These are phyloP conservation scores for Pichia sp. DNA, from an alignment of 1,139 yeast species.

Conservation along the genomic window DNA sequence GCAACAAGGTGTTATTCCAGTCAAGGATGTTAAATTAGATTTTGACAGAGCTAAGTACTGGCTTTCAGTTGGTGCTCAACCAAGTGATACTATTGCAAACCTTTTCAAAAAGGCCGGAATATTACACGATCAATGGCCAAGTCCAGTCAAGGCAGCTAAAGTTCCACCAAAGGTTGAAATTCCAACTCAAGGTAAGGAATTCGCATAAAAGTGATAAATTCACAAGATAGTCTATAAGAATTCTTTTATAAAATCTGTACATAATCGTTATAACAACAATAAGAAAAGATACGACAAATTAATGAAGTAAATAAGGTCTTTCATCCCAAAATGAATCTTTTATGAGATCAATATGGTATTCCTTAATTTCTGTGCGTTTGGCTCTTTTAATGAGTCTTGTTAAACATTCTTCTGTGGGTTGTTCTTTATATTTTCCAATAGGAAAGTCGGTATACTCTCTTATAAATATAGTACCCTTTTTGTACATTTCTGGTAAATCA, in stretches of 20 bases:
- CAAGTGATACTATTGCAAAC: conserved; percentile 77
- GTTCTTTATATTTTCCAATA: conserved; percentile 13
- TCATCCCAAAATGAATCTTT: conserved; percentile 56
- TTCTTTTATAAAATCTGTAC: conserved; percentile 11
- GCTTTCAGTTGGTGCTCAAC: conserved; percentile 99
- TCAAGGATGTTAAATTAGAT: conserved; percentile 79
- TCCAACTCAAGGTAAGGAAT: conserved; percentile 24
- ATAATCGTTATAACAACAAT: conserved; percentile 1
- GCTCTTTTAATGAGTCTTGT: conserved; percentile 49
- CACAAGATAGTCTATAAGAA: neutral
- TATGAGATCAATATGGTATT: conserved; percentile 57
- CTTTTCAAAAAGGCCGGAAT: conserved; percentile 78
- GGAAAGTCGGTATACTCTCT: conserved; percentile 41
- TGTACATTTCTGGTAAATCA: conserved; percentile 82
- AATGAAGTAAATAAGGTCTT: conserved; percentile 35
- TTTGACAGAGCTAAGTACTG: conserved; percentile 94
- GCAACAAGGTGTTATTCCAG: conserved; percentile 53
- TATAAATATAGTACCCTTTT: conserved; percentile 77
- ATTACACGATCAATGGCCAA: conserved; percentile 74
- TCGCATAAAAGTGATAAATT: conserved; percentile 25
- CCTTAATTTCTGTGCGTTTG: conserved; percentile 46
- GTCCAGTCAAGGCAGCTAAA: conserved; percentile 32
- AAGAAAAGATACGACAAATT: too few species aligned
- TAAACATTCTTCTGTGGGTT: conserved; percentile 18
- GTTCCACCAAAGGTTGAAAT: conserved; percentile 23